Conservation (phyloP, 192 early-diverging fungal genomes). For the Rhizophagus sp. region DNA sequence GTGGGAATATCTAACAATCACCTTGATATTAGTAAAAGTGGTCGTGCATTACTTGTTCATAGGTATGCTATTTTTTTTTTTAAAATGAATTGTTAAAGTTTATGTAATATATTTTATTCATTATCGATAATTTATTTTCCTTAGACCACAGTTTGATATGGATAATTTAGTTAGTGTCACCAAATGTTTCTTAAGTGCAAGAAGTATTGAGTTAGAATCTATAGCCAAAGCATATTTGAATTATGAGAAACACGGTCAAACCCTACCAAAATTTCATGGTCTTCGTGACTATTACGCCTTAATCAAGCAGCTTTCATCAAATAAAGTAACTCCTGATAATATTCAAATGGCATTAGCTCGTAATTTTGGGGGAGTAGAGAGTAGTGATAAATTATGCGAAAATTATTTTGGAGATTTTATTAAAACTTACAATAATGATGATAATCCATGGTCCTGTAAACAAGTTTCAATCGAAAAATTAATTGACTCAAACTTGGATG, state of each 20-base stretch:
- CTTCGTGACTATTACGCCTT: background rate
- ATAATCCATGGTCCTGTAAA: background rate
- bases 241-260: background rate
- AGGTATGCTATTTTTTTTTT: background rate
- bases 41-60: no score
- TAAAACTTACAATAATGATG: background rate
- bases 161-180: background rate
- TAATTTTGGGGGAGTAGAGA: slow-evolving; percentile 27
- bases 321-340: background rate
- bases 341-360: slow-evolving; percentile 18
- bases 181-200: background rate
- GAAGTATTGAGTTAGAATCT: background rate
- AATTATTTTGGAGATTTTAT: slow-evolving; percentile 1
- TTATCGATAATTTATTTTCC: background rate
- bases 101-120: background rate
- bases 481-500: slow-evolving; percentile 22
- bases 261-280: slow-evolving; percentile 26
- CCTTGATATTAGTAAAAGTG: slow-evolving; percentile 29
- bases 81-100: background rate
- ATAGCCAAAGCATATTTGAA: background rate
- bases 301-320: background rate
- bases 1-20: slow-evolving; percentile 28
- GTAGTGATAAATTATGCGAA: background rate
- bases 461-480: slow-evolving; percentile 3
- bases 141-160: background rate